These are phyloP conservation scores for Fusarium equiseti DNA, from an alignment of 2,329 filamentous ascomycete genomes.

Conservation along the genomic window DNA sequence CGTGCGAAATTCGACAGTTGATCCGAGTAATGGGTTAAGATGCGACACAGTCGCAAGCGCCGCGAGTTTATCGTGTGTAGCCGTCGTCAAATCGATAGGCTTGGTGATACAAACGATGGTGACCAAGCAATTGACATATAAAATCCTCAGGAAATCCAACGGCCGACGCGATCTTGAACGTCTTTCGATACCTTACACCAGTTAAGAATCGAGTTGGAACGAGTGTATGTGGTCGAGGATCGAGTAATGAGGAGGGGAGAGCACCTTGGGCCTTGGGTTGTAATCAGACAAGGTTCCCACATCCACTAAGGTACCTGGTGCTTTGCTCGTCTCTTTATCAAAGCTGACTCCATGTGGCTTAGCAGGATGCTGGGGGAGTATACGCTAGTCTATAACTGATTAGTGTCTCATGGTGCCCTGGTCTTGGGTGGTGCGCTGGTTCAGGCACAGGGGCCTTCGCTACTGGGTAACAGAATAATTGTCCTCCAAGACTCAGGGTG, in stretches of 20 bases:
- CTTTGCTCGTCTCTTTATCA: slow-evolving; percentile 26
- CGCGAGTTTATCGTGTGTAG: slow-evolving; percentile 2
- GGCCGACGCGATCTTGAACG: slow-evolving; percentile 11
- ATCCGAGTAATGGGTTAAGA: slow-evolving; percentile 15
- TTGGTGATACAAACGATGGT: slow-evolving; percentile 11
- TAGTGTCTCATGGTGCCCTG: slow-evolving; percentile 11
- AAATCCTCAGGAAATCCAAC: slow-evolving; percentile 2
- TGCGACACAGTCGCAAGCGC: slow-evolving; percentile 30
- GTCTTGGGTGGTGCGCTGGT: slow-evolving; percentile 21
- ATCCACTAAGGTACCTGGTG: slow-evolving; percentile 18
- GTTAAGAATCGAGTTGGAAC: slow-evolving; percentile 25
- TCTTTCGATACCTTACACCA: slow-evolving; percentile 9
- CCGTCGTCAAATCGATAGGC: not conserved
- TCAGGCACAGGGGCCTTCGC: slow-evolving; percentile 35
- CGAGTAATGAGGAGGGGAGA: slow-evolving; percentile 35
- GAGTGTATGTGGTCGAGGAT: slow-evolving; percentile 30
- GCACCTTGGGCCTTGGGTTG: slow-evolving; percentile 26
- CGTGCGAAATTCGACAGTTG: slow-evolving; percentile 6
- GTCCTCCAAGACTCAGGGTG: too few species aligned
- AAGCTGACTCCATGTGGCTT: slow-evolving; percentile 39
- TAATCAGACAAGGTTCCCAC: slow-evolving; percentile 26
- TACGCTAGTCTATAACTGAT: slow-evolving; percentile 34
- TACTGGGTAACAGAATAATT: not conserved
- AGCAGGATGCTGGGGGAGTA: slow-evolving; percentile 33
- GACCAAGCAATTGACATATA: not conserved